Evolutionary conservation across 306 rosid genomes (phyloP).

Genomic region (Elaeagnus macrophylla): DNA sequence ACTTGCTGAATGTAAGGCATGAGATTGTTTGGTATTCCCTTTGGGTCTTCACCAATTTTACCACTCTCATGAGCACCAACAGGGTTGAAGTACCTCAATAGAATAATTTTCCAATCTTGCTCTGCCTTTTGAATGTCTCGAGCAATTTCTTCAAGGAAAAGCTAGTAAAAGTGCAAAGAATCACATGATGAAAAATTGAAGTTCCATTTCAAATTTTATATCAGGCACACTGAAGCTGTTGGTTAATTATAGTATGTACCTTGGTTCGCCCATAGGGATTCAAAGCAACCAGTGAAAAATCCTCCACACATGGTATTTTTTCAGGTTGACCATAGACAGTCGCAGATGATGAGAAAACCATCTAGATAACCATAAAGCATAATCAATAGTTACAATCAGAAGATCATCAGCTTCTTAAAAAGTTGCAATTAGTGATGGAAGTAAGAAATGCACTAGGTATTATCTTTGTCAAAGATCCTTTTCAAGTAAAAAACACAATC

Average conservation of each 20-base stretch:
- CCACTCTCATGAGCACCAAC: slow-evolving; percentile 99
- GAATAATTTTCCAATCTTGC: slow-evolving; percentile 72
- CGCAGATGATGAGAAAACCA: slow-evolving; percentile 95
- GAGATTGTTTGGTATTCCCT: slow-evolving; percentile 85
- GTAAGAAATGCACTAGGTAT: neutral
- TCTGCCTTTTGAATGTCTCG: slow-evolving; percentile 79
- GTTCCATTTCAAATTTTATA: slow-evolving; percentile 1
- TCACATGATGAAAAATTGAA: slow-evolving; percentile 6
- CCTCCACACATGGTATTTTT: slow-evolving; percentile 75
- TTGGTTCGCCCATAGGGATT: slow-evolving; percentile 91
- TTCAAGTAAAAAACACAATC: no score
- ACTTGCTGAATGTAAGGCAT: slow-evolving; percentile 98
- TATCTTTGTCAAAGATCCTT: neutral
- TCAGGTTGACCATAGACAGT: slow-evolving; percentile 95
- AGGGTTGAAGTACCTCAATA: slow-evolving; percentile 87
- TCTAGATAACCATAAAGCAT: slow-evolving; percentile 29
- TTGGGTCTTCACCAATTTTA: slow-evolving; percentile 85
- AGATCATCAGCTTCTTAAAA: no score
- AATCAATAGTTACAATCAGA: neutral
- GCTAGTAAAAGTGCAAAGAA: slow-evolving; percentile 27
- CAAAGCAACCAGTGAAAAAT: slow-evolving; percentile 56
- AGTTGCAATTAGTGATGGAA: neutral
- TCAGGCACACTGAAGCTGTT: no score
- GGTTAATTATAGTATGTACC: slow-evolving; percentile 26
- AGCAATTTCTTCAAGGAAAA: slow-evolving; percentile 81